phyloP scores from a whole-genome alignment of 2,329 filamentous ascomycete genomes.

The Fusarium phyllophilum region DNA sequence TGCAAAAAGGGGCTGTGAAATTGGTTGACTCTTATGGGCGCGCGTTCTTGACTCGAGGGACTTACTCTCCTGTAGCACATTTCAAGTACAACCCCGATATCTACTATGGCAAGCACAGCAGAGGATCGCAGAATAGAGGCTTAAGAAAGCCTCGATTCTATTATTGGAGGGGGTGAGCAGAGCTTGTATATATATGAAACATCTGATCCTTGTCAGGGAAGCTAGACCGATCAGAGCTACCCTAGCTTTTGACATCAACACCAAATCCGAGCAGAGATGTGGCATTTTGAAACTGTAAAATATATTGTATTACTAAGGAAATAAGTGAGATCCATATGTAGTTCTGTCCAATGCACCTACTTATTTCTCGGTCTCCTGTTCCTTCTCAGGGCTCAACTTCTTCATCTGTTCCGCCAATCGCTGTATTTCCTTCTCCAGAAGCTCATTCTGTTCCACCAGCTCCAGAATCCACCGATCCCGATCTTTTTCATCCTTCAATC shows the following conservation, averaged over 20 bases:
- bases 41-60: not conserved
- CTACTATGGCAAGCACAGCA: not conserved
- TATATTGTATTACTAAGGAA: not conserved
- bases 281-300: no score
- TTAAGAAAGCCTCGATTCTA: not conserved
- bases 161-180: not conserved
- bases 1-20: no score
- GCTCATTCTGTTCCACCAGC: not conserved
- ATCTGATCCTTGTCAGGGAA: not conserved
- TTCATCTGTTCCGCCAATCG: not conserved
- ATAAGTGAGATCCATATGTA: fast-evolving
- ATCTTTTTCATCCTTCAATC: not conserved
- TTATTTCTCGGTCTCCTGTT: not conserved
- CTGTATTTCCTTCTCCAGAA: not conserved
- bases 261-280: no score
- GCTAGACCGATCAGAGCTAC: not conserved
- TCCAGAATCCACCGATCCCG: not conserved
- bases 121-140: not conserved
- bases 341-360: fast-evolving
- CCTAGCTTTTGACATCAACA: not conserved
- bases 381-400: fast-evolving
- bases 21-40: not conserved
- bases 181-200: not conserved
- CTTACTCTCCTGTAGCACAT: no score
- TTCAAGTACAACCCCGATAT: no score